phyloP scores from a whole-genome alignment of 163 green algal genomes.

The Scenedesmus sp. region DNA sequence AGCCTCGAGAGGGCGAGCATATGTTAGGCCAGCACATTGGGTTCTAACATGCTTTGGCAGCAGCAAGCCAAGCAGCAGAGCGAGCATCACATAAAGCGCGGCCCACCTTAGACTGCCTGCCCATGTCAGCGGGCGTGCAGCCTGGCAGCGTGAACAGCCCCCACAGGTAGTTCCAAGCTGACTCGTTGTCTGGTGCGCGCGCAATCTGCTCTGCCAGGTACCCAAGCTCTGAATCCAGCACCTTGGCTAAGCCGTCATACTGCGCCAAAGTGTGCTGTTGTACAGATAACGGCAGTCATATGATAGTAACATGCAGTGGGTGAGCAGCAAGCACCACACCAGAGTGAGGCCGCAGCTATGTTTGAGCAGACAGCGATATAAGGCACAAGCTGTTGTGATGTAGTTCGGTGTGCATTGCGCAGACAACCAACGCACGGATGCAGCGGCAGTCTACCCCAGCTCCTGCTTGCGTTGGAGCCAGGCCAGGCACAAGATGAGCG shows the following conservation, averaged over 20 bases:
- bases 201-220: conserved; percentile 67
- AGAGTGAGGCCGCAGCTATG: background rate
- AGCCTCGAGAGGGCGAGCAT: background rate
- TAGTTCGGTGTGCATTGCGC: too few species aligned
- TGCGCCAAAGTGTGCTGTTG: background rate
- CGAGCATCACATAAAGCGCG: background rate
- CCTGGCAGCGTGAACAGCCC: conserved; percentile 70
- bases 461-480: too few species aligned
- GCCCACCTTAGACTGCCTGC: conserved; percentile 25
- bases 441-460: too few species aligned
- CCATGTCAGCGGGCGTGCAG: background rate
- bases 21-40: background rate
- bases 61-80: background rate
- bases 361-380: too few species aligned
- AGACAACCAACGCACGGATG: too few species aligned
- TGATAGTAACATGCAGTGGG: background rate
- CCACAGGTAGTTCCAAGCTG: conserved; percentile 87
- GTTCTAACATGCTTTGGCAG: background rate
- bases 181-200: conserved; percentile 81
- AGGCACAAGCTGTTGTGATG: too few species aligned
- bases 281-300: background rate
- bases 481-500: too few species aligned
- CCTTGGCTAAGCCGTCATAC: background rate
- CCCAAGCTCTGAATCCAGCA: conserved; percentile 68
- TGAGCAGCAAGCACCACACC: background rate